A percentile compares a stretch with the other conserved stretches of the same genome.
Evolutionary conservation across 1,284 basidiomycete genomes (phyloP).

Genomic region (Lentinus polychrous): DNA sequence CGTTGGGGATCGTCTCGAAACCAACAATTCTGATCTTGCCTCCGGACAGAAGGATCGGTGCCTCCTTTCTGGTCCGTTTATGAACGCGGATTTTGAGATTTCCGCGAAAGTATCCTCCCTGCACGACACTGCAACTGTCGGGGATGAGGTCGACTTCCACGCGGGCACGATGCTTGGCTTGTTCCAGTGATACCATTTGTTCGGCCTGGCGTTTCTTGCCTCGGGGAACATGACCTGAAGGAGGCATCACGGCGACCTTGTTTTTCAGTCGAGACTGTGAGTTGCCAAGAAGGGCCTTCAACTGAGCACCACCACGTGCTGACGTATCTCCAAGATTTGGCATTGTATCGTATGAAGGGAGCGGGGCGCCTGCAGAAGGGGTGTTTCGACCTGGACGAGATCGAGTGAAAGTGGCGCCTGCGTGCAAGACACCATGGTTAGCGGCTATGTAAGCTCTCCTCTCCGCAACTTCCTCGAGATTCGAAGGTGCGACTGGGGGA

Average conservation of each 20-base stretch:
- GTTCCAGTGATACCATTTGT: slow-evolving; percentile 42
- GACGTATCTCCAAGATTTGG: slow-evolving; percentile 40
- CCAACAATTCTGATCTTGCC: slow-evolving; percentile 85
- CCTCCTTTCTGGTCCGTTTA: slow-evolving; percentile 50
- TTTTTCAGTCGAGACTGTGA: slow-evolving; percentile 47
- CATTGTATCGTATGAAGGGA: slow-evolving; percentile 46
- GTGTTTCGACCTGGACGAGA: neutral
- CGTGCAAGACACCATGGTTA: slow-evolving; percentile 22
- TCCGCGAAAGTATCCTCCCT: slow-evolving; percentile 76
- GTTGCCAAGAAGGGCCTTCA: slow-evolving; percentile 56
- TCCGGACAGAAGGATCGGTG: slow-evolving; percentile 61
- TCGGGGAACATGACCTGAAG: slow-evolving; percentile 11
- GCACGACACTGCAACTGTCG: slow-evolving; percentile 73
- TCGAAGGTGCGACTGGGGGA: slow-evolving; percentile 23
- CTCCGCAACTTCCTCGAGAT: no score
- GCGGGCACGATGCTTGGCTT: slow-evolving; percentile 61
- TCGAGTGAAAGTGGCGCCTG: slow-evolving; percentile 15
- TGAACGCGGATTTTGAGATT: slow-evolving; percentile 66
- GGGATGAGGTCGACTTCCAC: slow-evolving; percentile 83
- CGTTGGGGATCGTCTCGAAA: slow-evolving; percentile 70
- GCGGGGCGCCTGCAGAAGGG: slow-evolving; percentile 3
- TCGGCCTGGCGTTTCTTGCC: slow-evolving; percentile 5
- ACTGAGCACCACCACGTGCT: slow-evolving; percentile 43
- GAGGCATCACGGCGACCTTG: slow-evolving; percentile 39
- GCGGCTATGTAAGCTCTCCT: slow-evolving; percentile 22